Evolutionary conservation across 306 rosid genomes (phyloP), one percentile per base, ranked within the genome.

Genomic region (Fragaria iinumae): DNA sequence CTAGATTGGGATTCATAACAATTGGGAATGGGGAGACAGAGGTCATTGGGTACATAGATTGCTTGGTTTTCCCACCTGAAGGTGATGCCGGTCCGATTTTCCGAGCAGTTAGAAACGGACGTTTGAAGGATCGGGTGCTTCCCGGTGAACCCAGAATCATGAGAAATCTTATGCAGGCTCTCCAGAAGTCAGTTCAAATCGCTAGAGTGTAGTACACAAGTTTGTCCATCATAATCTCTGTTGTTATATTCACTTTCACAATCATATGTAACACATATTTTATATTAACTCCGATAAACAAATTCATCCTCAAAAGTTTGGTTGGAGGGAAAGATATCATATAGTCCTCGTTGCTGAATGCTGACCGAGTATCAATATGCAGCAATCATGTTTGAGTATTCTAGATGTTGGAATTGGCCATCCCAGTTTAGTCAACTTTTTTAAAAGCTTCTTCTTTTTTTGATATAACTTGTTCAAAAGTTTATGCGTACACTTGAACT

Each of bases 81-180:
- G 83, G 68, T 20, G 84, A 57, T 50, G 82, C 93, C 34, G 89
- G 90, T 29, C 97, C 99, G 7, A 23, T 92, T 45, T 95, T 95
- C 76, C 89, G 93, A 48, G 99, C 97, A 69, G 81, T 82, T 34
- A 89, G 97, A 88, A 88, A 92, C 77, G 97, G 99, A 27, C 89
- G 78, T 64, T 67, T 80, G 29, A 95, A 92, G 78, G 90, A 90
- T 72, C 81, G 78, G 69, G 80, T 85, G 36, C 93, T 86, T n/a
- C 97, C 97, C 0, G 97, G 99, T 48, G 97, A 95, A 71, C 92
- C 97, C 17, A 90, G 99, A 79, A 90, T 95, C 45, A 95, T 95
- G 97, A 88, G 96, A 77, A 92, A 96, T 72, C 97, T 92, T 76
- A 84, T 88, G 74, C 65, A 67, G 77, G 99, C 99, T 80, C 93